Evolutionary conservation across 352 stramenopile genomes (phyloP), one percentile per base, ranked within the genome.

Genomic region (Pythium angustatum): DNA sequence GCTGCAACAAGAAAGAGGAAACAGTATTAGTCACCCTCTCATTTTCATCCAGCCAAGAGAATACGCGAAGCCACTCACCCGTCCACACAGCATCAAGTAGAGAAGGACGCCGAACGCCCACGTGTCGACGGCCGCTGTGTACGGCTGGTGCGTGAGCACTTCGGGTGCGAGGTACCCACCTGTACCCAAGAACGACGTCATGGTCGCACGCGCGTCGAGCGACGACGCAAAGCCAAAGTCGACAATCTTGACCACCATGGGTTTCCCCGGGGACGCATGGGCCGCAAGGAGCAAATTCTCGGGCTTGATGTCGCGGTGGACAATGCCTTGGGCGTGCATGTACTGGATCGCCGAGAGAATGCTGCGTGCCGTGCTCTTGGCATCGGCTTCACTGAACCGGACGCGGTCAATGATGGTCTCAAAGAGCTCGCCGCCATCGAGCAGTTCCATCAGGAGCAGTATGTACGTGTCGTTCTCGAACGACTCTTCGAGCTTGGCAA

Each of bases 231-330:
- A 90, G 8, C 97, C 97, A 87, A 99, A 99, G 78, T 99, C 97
- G 69, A 99, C 99, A 58, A 99, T 98, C 78, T 99, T 99, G 15
- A 99, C 75, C 2, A 77, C 58, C 54, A 92, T 36, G 6, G 58
- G 33, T 24, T 62, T 62, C 7, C 55, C 69, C 9, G 53, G 58
- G 22, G 77, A 62, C 3, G 80, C 63, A 17, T 55, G 31, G 33
- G 82, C 59, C 2, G 77, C 66, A 12, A 94, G 71, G 22, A 99
- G 76, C 44, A 99, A 79, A 76, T 99, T 99, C 74, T 99, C 98
- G 0, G 97, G 97, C 79, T 99, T 99, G 75, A 99, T 99, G 68
- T 99, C 98, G 47, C 98, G 85, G 71, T 99, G 98, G 72, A 99
- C 69, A 49, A 94, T 71, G 14, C 81, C 82, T 15, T 78, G 75